phyloP scores from a whole-genome alignment of 2,329 filamentous ascomycete species.

The Aspergillus puulaauensis region DNA sequence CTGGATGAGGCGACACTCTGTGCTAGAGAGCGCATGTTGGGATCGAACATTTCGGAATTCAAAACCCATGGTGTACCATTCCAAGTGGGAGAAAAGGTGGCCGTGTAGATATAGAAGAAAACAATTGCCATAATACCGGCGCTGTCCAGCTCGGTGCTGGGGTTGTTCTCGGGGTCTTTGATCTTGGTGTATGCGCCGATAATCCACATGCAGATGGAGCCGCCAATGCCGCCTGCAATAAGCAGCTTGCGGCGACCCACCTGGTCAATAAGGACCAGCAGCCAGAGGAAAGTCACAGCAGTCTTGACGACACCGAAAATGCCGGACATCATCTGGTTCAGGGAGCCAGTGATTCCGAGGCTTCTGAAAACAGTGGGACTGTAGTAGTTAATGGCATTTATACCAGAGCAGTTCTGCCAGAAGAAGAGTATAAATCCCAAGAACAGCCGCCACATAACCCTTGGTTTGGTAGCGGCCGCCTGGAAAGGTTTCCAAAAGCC shows the following conservation, averaged over 20 bases:
- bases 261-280: slow-evolving; percentile 67
- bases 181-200: slow-evolving; percentile 39
- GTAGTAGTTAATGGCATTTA: slow-evolving; percentile 80
- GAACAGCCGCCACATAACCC: slow-evolving; percentile 69
- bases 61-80: slow-evolving; percentile 76
- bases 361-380: slow-evolving; percentile 67
- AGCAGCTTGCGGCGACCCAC: slow-evolving; percentile 64
- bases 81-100: slow-evolving; percentile 71
- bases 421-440: slow-evolving; percentile 73
- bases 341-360: slow-evolving; percentile 60
- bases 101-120: slow-evolving; percentile 75
- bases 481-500: slow-evolving; percentile 75
- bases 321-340: slow-evolving; percentile 60
- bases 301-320: slow-evolving; percentile 78
- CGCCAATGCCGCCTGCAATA: slow-evolving; percentile 62
- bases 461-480: slow-evolving; percentile 53
- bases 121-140: slow-evolving; percentile 49
- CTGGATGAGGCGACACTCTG: slow-evolving; percentile 62
- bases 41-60: slow-evolving; percentile 73
- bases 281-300: slow-evolving; percentile 65
- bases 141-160: slow-evolving; percentile 23
- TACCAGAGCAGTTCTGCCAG: slow-evolving; percentile 74
- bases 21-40: slow-evolving; percentile 67
- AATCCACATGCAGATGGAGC: slow-evolving; percentile 47
- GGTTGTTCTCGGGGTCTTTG: slow-evolving; percentile 27